Base-by-base conservation (phyloP, 257 asterid species). In the Coffea eugenioides region DNA sequence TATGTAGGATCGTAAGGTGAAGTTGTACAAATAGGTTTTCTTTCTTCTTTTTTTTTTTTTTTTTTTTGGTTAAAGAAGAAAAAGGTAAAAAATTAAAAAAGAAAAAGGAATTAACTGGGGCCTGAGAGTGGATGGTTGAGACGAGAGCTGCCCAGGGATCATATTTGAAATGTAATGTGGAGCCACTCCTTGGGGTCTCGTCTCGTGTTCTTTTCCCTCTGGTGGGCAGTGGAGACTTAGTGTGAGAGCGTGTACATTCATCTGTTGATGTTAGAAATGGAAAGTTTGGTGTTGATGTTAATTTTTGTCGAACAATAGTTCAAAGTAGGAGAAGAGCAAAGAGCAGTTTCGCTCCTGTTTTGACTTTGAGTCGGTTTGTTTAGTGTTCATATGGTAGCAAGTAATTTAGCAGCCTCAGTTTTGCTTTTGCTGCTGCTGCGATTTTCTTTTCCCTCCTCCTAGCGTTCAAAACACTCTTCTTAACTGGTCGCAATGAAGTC, bases 211-310 rank as follows among this genome's bases (percentile, higher is more conserved):
- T 13, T 57, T 27, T 59, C 12, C 25, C 45, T 61, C 45, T 74
- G 52, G 75, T 75, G 69, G 81, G 76, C n/a, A 34, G 57, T 57
- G 78, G 57, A 75, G 78, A 74, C 41, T 64, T 69, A 54, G 36
- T 68, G 80, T 39, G 81, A 72, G 82, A 74, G 73, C 79, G 76
- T 85, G 86, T 87, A 73, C 82, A 88, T 89, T 79, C 75, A 81
- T 82, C 51, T 67, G 73, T 43, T 34, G 70, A 49, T 20, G 36
- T 12, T 23, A 23, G 71, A 56, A 81, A 56, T 79, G 86, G 79
- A 86, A 68, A 76, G 41, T 80, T 34, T 78, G 82, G 45, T 69
- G 67, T 48, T 36, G 52, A 48, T 45, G 79, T 80, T 80, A 74
- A 74, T 45, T 41, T 45, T 79, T 67, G 76, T 76, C 41, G 73